Evolutionary conservation across 2,329 filamentous ascomycete genomes (phyloP).

Genomic region (Botrytis paeoniae): DNA sequence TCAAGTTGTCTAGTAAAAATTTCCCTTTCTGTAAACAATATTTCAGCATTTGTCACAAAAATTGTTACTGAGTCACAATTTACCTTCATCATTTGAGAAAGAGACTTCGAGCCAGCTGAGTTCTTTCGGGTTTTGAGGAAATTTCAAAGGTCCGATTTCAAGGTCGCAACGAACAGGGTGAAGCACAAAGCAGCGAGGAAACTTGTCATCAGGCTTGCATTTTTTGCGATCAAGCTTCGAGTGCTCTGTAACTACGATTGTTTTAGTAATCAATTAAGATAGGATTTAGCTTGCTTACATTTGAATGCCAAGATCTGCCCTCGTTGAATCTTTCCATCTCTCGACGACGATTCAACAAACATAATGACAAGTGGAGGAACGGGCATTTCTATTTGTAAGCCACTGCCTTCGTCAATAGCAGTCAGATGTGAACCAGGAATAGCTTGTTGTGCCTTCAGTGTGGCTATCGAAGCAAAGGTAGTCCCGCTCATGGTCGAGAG

Average conservation of each 20-base stretch:
- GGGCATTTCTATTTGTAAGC: not conserved
- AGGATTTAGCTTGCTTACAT: not conserved
- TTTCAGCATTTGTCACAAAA: not conserved
- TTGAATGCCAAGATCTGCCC: constrained; percentile 14
- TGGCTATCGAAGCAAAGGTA: constrained; percentile 11
- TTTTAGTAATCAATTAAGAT: not conserved
- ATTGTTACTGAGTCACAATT: too few relatives aligned
- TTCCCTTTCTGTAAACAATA: not conserved
- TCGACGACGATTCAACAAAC: constrained; percentile 12
- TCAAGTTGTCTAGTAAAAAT: not conserved
- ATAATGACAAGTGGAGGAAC: constrained; percentile 9
- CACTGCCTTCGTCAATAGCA: not conserved
- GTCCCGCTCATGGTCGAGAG: constrained; percentile 1
- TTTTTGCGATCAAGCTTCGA: not conserved
- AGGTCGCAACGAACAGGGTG: not conserved
- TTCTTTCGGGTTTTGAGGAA: not conserved
- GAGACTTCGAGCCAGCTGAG: constrained; percentile 9
- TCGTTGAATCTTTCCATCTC: not conserved
- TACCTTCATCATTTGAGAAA: constrained; percentile 4
- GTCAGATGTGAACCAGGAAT: not conserved
- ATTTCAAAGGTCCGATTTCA: constrained; percentile 2
- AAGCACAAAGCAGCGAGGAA: constrained; percentile 5
- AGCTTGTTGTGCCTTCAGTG: not conserved
- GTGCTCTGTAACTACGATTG: not conserved
- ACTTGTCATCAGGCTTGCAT: not conserved